Conservation (phyloP, 2,329 filamentous ascomycete species). For the Sclerotinia borealis region DNA sequence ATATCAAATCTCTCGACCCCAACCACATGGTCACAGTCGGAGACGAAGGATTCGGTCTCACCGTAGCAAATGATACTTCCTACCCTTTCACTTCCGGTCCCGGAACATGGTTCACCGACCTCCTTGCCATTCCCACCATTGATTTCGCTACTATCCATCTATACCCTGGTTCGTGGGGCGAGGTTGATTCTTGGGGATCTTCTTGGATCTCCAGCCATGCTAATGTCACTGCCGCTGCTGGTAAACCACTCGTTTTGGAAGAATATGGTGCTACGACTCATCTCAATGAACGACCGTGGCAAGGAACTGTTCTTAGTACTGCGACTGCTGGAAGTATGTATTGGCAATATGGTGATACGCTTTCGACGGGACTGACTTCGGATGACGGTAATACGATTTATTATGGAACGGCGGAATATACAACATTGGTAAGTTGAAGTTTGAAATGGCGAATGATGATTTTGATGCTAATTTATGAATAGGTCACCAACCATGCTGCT, state of each 20-base stretch:
- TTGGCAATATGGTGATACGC: slow-evolving; percentile 30
- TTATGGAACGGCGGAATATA: slow-evolving; percentile 26
- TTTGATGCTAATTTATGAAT: slow-evolving; percentile 3
- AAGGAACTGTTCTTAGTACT: slow-evolving; percentile 20
- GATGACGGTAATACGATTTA: slow-evolving; percentile 29
- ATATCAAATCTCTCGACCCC: slow-evolving; percentile 58
- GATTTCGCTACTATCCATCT: slow-evolving; percentile 50
- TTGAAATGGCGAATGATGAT: background rate
- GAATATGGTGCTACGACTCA: slow-evolving; percentile 34
- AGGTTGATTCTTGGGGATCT: slow-evolving; percentile 37
- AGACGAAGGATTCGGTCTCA: slow-evolving; percentile 52
- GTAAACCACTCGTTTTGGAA: slow-evolving; percentile 38
- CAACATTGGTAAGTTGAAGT: slow-evolving; percentile 19
- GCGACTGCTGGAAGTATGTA: slow-evolving; percentile 28
- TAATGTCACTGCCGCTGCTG: slow-evolving; percentile 32
- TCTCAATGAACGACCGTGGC: slow-evolving; percentile 23
- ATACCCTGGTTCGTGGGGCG: slow-evolving; percentile 41
- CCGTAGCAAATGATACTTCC: slow-evolving; percentile 33
- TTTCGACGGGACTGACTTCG: slow-evolving; percentile 22
- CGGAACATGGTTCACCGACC: slow-evolving; percentile 42
- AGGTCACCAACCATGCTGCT: slow-evolving; percentile 24
- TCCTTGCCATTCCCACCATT: slow-evolving; percentile 41
- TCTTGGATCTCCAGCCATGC: slow-evolving; percentile 44
- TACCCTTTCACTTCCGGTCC: slow-evolving; percentile 39
- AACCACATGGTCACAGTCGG: slow-evolving; percentile 58